phyloP scores from a whole-genome alignment of 1,284 basidiomycete genomes.

The Schizophyllum amplum region DNA sequence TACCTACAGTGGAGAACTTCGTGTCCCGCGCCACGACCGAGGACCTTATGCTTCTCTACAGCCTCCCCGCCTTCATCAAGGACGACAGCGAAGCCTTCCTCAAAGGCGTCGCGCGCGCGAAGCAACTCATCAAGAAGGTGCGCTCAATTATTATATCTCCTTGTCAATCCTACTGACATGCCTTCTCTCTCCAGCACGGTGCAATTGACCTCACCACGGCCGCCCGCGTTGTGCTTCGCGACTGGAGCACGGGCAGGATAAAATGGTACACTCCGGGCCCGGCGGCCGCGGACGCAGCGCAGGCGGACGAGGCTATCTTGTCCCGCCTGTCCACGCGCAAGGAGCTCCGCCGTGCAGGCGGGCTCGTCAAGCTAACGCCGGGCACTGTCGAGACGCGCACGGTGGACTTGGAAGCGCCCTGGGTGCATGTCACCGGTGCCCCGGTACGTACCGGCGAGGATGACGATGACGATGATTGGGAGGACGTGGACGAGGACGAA shows the following conservation, averaged over 20 bases:
- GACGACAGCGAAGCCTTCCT: slow-evolving; percentile 75
- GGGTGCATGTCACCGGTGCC: slow-evolving; percentile 20
- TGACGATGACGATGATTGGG: slow-evolving; percentile 20
- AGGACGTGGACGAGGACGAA: slow-evolving; percentile 13
- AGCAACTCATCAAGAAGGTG: slow-evolving; percentile 79
- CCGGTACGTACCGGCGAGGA: slow-evolving; percentile 13
- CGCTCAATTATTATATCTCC: slow-evolving; percentile 13
- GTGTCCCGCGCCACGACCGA: slow-evolving; percentile 68
- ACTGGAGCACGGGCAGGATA: slow-evolving; percentile 83
- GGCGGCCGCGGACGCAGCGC: slow-evolving; percentile 19
- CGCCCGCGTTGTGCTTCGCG: slow-evolving; percentile 77
- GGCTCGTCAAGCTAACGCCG: slow-evolving; percentile 49
- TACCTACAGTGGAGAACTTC: slow-evolving; percentile 57
- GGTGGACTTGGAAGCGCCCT: slow-evolving; percentile 48
- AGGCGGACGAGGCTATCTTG: slow-evolving; percentile 37
- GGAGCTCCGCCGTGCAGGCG: slow-evolving; percentile 53
- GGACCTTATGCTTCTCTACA: slow-evolving; percentile 87
- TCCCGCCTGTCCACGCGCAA: slow-evolving; percentile 45
- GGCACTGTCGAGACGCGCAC: slow-evolving; percentile 47
- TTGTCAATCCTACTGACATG: slow-evolving; percentile 5
- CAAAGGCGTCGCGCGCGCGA: slow-evolving; percentile 72
- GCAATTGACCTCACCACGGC: slow-evolving; percentile 74
- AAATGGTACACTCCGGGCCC: slow-evolving; percentile 70
- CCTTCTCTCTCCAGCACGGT: slow-evolving; percentile 46
- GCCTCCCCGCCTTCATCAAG: slow-evolving; percentile 75